Conservation (phyloP, 2,329 filamentous ascomycete genomes). For the Nothophoma quercina region DNA sequence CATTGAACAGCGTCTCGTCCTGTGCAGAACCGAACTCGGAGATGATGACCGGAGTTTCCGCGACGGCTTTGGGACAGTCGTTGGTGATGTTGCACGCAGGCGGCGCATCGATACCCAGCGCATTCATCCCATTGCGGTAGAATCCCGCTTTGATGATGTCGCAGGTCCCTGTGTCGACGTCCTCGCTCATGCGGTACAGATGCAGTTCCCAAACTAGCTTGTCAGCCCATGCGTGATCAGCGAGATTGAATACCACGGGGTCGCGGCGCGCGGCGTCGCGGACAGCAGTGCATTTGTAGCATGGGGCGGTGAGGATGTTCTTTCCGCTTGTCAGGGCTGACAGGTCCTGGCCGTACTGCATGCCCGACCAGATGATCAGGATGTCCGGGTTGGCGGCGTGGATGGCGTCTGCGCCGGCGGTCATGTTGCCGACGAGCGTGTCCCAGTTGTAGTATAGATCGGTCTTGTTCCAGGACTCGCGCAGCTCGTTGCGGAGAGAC, state of each 20-base stretch:
- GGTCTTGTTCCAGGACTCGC: slow-evolving; percentile 40
- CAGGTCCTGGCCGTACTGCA: slow-evolving; percentile 63
- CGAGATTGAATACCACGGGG: slow-evolving; percentile 57
- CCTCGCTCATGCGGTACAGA: slow-evolving; percentile 57
- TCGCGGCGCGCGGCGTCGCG: slow-evolving; percentile 54
- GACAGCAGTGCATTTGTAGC: slow-evolving; percentile 51
- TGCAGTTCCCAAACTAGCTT: slow-evolving; percentile 70
- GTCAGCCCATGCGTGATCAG: slow-evolving; percentile 56
- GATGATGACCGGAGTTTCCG: slow-evolving; percentile 48
- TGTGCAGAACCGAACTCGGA: slow-evolving; percentile 50
- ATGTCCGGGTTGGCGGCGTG: slow-evolving; percentile 62
- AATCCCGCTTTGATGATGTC: slow-evolving; percentile 58
- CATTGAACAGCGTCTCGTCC: slow-evolving; percentile 52
- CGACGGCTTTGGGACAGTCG: slow-evolving; percentile 44
- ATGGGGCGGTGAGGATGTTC: slow-evolving; percentile 48
- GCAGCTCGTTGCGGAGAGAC: slow-evolving; percentile 66
- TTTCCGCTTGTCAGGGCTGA: slow-evolving; percentile 49
- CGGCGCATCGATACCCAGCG: slow-evolving; percentile 47
- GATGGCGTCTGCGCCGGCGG: slow-evolving; percentile 57
- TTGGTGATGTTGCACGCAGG: slow-evolving; percentile 46
- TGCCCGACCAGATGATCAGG: slow-evolving; percentile 63
- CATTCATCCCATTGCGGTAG: slow-evolving; percentile 61
- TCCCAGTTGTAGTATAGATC: slow-evolving; percentile 42
- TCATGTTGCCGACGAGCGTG: slow-evolving; percentile 52
- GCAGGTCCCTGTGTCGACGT: slow-evolving; percentile 56